phyloP scores from a whole-genome alignment of 345 rosid genomes.

The Pugionium cornutum region DNA sequence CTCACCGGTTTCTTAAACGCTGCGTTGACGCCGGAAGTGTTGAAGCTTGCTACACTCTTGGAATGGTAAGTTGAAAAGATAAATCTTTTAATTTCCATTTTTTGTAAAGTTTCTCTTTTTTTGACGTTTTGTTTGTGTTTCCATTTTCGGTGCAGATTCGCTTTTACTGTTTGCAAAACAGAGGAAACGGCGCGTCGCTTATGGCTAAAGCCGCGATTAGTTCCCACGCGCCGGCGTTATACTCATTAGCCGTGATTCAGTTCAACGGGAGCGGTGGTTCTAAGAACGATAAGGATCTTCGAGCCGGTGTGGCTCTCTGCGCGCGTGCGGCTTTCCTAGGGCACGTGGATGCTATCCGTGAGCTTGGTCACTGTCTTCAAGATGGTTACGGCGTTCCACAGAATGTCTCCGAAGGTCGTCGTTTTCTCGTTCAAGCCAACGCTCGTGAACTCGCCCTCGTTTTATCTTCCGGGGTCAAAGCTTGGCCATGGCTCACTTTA shows the following conservation, averaged over 20 bases:
- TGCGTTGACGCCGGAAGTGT: slow-evolving; percentile 88
- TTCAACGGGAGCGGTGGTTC: slow-evolving; percentile 99
- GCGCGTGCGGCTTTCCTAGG: slow-evolving; percentile 91
- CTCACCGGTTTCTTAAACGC: slow-evolving; percentile 73
- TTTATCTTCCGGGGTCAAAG: slow-evolving; percentile 44
- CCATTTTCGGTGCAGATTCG: slow-evolving; percentile 59
- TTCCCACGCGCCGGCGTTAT: slow-evolving; percentile 80
- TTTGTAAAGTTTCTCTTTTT: neutral
- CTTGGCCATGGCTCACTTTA: slow-evolving; percentile 60
- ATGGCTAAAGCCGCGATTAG: slow-evolving; percentile 96
- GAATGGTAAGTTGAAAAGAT: slow-evolving; percentile 62
- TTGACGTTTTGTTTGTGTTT: neutral
- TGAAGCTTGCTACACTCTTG: slow-evolving; percentile 92
- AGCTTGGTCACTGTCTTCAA: slow-evolving; percentile 96
- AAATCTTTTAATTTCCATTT: neutral
- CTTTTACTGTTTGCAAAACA: slow-evolving; percentile 75
- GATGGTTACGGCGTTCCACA: slow-evolving; percentile 97
- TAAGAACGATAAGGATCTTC: slow-evolving; percentile 83
- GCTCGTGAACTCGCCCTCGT: slow-evolving; percentile 84
- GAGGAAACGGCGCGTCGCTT: slow-evolving; percentile 84
- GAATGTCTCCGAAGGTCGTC: slow-evolving; percentile 78
- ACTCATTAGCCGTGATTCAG: slow-evolving; percentile 86
- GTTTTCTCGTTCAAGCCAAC: slow-evolving; percentile 94
- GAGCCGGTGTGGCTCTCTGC: slow-evolving; percentile 91
- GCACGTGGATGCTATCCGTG: slow-evolving; percentile 88